Evolutionary conservation across 2,329 filamentous ascomycete species (phyloP).

Genomic region (Fusarium euwallaceae): DNA sequence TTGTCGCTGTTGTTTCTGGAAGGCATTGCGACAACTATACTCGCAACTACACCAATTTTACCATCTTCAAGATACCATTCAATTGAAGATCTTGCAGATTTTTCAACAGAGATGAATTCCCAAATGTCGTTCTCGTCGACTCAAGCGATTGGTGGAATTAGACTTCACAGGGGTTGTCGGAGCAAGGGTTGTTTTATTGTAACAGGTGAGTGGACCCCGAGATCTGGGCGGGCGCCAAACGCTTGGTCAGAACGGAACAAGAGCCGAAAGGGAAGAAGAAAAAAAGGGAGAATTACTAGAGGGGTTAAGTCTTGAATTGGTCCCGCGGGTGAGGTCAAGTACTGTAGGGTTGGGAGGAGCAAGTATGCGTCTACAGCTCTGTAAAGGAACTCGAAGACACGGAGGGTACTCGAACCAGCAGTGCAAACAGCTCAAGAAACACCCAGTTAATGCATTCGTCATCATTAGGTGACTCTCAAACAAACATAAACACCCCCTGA

Average conservation of each 20-base stretch:
- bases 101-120: background rate
- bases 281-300: background rate
- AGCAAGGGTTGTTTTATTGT: conserved; percentile 24
- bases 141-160: conserved; percentile 43
- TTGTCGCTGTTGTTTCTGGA: background rate
- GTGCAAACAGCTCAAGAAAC: background rate
- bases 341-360: background rate
- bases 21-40: background rate
- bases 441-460: background rate
- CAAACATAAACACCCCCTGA: background rate
- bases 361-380: too few relatives aligned
- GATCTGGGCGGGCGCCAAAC: conserved; percentile 22
- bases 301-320: background rate
- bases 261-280: background rate
- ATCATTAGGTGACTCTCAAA: background rate
- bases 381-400: background rate
- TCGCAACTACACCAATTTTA: background rate
- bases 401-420: background rate
- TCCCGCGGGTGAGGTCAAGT: background rate
- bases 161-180: conserved; percentile 30
- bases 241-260: conserved; percentile 1
- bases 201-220: conserved; percentile 43
- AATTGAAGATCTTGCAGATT: background rate
- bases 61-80: background rate
- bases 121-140: background rate